Evolutionary conservation across 2,329 filamentous ascomycete genomes (phyloP), one percentile per base, ranked within the genome.

Genomic region (Fusarium ramigenum): DNA sequence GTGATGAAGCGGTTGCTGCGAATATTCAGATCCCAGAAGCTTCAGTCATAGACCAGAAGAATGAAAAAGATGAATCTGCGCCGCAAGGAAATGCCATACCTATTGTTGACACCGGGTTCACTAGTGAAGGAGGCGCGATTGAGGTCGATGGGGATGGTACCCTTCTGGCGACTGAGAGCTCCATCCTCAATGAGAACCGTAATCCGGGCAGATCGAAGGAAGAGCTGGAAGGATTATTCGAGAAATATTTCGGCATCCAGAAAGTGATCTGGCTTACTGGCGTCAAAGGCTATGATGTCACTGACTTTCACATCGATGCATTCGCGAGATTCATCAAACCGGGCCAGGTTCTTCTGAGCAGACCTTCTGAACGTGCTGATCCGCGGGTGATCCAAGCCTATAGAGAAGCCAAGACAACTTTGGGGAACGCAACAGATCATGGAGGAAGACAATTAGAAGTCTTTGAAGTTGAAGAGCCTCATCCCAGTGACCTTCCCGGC

Each of bases 251-350:
- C 1, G 79, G 79, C 9, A 66, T 77, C 15, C 44, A 64, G 4
- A 80, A 78, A 28, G 56, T 76, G 8, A 75, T 80, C n/a, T 81
- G 79, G 79, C 60, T 81, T 9, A 68, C 76, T 2, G 78, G 79
- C 3, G 46, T 74, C 19, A 65, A 63, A 32, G 67, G 54, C 1
- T 52, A 75, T 19, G 79, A 80, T 44, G 52, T 73, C 4, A 80
- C 79, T 2, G 79, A 81, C 44, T 72, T 70, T 34, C 79, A 80
- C 28, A 70, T 81, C 25, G 78, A 80, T 44, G 79, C 78, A 9
- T 58, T 79, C 1, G 78, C 62, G 9, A 76, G 78, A 0, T 80
- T 81, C 46, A 65, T 73, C 28, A 54, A 70, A 1, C 75, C 75
- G 1, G 79, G 79, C 5, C 63, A 60, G 1, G 62, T 80, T 4